Evolutionary conservation across 768 basidiomycete species (phyloP).

Genomic region (Lentinula boryana): DNA sequence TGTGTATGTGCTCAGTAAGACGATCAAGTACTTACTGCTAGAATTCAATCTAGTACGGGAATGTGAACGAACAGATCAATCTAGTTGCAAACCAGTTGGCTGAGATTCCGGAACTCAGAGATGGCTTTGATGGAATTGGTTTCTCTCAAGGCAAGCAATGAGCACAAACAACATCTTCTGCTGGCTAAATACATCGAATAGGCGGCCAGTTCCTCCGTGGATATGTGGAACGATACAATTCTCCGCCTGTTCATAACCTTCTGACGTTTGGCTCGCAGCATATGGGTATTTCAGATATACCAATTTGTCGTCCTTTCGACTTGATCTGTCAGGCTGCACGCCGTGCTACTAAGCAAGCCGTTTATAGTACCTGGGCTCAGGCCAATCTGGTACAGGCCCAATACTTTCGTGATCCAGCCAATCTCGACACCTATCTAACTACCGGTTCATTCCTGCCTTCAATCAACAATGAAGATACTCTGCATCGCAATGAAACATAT

Average conservation of each 20-base stretch:
- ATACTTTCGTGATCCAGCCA: constrained; percentile 73
- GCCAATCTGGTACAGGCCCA: constrained; percentile 79
- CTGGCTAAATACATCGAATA: constrained; percentile 14
- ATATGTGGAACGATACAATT: constrained; percentile 72
- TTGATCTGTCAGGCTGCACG: constrained; percentile 65
- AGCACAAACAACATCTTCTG: neutral
- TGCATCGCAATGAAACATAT: constrained; percentile 53
- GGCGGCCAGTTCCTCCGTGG: constrained; percentile 86
- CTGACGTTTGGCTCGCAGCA: constrained; percentile 87
- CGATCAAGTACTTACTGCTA: neutral
- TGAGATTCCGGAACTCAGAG: constrained; percentile 53
- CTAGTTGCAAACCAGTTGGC: constrained; percentile 60
- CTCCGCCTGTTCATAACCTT: constrained; percentile 71
- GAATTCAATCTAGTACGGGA: constrained; percentile 54
- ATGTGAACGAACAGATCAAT: constrained; percentile 65
- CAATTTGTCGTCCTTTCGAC: constrained; percentile 58
- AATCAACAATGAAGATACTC: constrained; percentile 74
- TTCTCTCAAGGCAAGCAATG: constrained; percentile 66
- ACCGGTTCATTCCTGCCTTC: constrained; percentile 63
- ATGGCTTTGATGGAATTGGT: constrained; percentile 82
- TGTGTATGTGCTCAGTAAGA: constrained; percentile 32
- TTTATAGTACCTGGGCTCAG: constrained; percentile 76
- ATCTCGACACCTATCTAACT: constrained; percentile 50
- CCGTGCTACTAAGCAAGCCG: constrained; percentile 51
- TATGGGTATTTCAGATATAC: constrained; percentile 79